Evolutionary conservation across 805 yeast species (phyloP).

Genomic region (Ascoidea asiatica): DNA sequence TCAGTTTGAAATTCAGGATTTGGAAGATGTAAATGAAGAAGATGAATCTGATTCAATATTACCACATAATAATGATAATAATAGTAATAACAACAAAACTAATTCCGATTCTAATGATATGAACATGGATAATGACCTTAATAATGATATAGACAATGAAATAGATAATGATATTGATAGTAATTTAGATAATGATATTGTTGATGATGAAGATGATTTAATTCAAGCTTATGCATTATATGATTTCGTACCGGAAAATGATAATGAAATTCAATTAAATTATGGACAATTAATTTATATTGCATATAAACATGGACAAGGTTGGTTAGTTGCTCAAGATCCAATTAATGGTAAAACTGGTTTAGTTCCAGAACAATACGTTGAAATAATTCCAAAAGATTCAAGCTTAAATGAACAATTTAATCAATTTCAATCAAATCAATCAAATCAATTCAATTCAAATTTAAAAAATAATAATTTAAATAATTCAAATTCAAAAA

Average conservation of each 20-base stretch:
- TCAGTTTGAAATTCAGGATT: not conserved
- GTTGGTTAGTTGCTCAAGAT: conserved; percentile 90
- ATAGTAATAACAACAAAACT: conserved; percentile 6
- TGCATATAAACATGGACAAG: conserved; percentile 89
- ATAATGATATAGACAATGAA: not conserved
- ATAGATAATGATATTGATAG: not conserved
- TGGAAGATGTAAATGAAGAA: conserved; percentile 12
- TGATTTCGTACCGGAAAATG: conserved; percentile 87
- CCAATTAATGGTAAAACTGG: conserved; percentile 72
- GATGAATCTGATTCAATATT: conserved; percentile 15
- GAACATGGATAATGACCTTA: conserved; percentile 2
- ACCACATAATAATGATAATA: conserved; percentile 11
- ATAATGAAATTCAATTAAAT: conserved; percentile 65
- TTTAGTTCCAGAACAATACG: conserved; percentile 90
- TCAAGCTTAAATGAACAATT: not conserved
- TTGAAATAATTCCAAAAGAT: conserved; percentile 28
- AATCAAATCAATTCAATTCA: not conserved
- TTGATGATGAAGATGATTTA: conserved; percentile 12
- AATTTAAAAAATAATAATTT: not conserved
- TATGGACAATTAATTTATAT: conserved; percentile 83
- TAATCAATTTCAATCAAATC: not conserved
- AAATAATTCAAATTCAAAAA: no score
- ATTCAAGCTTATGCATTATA: conserved; percentile 69
- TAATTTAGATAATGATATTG: conserved; percentile 6
- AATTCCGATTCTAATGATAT: conserved; percentile 5